Evolutionary conservation across 306 rosid genomes (phyloP).

Genomic region (Casuarina equisetifolia): DNA sequence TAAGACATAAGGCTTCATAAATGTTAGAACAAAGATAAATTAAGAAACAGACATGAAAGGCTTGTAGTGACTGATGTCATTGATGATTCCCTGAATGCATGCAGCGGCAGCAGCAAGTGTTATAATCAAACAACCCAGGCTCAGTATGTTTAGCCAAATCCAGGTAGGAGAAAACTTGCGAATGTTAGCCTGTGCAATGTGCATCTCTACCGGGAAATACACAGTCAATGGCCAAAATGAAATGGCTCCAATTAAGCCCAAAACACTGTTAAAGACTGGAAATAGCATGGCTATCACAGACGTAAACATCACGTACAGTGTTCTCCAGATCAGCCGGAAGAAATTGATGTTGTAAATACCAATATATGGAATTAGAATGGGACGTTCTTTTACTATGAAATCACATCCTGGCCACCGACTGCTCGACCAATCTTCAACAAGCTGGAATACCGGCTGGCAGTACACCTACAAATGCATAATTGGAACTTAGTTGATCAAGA

Average conservation of each 20-base stretch:
- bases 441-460: constrained; percentile 30
- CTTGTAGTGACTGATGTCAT: constrained; percentile 35
- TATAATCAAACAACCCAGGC: constrained; percentile 43
- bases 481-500: too few species aligned
- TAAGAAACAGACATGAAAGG: constrained; percentile 37
- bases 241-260: constrained; percentile 57
- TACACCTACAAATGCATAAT: constrained; percentile 27
- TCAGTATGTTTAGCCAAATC: constrained; percentile 38
- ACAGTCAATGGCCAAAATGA: constrained; percentile 63
- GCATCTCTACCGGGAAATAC: constrained; percentile 62
- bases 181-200: constrained; percentile 40
- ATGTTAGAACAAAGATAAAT: not conserved
- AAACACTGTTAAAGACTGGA: constrained; percentile 64
- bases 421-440: constrained; percentile 29
- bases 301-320: constrained; percentile 36
- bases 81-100: constrained; percentile 45
- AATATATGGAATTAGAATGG: constrained; percentile 25
- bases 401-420: constrained; percentile 40
- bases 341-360: constrained; percentile 41
- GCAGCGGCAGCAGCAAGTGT: constrained; percentile 49
- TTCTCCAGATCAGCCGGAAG: constrained; percentile 49
- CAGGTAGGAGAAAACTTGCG: constrained; percentile 40
- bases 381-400: constrained; percentile 41
- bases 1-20: not conserved
- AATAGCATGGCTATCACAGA: constrained; percentile 35